Conservation (phyloP, 306 rosid genomes). For the Hippophae rhamnoides region DNA sequence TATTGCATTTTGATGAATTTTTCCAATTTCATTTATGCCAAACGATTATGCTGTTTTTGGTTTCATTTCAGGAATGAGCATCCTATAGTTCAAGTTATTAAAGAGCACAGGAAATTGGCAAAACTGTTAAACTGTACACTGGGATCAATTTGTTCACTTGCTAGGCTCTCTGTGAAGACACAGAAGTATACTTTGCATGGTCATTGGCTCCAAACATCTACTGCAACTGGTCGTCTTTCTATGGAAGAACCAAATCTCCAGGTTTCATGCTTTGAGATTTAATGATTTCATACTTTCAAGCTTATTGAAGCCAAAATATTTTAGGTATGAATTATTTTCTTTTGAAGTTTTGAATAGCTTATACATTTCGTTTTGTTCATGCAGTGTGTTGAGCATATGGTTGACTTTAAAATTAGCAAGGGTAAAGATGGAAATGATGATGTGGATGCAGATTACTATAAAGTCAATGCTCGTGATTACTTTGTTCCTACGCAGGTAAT, state of each 20-base stretch:
- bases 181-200: slow-evolving; percentile 87
- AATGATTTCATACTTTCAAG: slow-evolving; percentile 2
- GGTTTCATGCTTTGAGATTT: slow-evolving; percentile 29
- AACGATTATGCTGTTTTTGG: slow-evolving; percentile 7
- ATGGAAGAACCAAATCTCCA: slow-evolving; percentile 99
- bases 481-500: slow-evolving; percentile 82
- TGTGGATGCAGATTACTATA: slow-evolving; percentile 27
- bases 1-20: slow-evolving; percentile 2
- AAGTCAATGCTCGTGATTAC: slow-evolving; percentile 85
- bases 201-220: slow-evolving; percentile 93
- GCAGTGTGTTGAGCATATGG: slow-evolving; percentile 89
- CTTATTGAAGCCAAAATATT: slow-evolving; percentile 1
- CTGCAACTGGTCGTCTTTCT: slow-evolving; percentile 97
- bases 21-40: slow-evolving; percentile 4
- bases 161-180: slow-evolving; percentile 58
- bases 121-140: slow-evolving; percentile 83
- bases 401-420: slow-evolving; percentile 56
- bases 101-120: slow-evolving; percentile 86
- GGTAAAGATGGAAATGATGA: slow-evolving; percentile 42
- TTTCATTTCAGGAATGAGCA: slow-evolving; percentile 78
- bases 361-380: slow-evolving; percentile 2
- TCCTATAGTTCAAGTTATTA: slow-evolving; percentile 85
- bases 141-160: slow-evolving; percentile 82
- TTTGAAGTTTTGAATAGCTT: neutral
- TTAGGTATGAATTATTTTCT: slow-evolving; percentile 9